Evolutionary conservation across 1,284 basidiomycete species (phyloP), one percentile per base, ranked within the genome.

Genomic region (Cryptococcus hybrid): DNA sequence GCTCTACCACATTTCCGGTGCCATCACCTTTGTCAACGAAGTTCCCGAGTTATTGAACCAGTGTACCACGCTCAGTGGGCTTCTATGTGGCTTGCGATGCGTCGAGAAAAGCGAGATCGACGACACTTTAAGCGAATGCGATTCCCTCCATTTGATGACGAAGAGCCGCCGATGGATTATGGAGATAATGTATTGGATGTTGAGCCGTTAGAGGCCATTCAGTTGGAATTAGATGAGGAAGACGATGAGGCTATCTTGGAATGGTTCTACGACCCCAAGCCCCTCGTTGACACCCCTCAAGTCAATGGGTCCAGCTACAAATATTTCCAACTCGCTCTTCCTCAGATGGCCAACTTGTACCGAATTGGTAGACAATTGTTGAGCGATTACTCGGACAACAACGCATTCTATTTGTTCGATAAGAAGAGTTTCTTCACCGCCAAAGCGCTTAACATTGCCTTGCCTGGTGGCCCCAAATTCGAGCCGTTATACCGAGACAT

Each of bases 121-220:
- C 84, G 96, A 54, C 96, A 99, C 77, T 99, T 99, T 82, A 99
- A 99, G 82, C 91, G 96, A 53, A 99, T 99, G 94, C 88, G 96
- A n/a, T 99, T 99, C 81, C 96, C 96, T 40, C 96, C 96, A 0
- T 99, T 99, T 71, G 96, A 99, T 70, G 96, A 99, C 72, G 96
- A 99, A 80, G 96, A 99, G 75, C 96, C 93, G 11, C 93, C 94
- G 9, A 84, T 96, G 75, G 94, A 98, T 76, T 98, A 98, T 71
- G 94, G 93, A 58, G 96, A 99, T 82, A 99, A 99, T 76, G 88
- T 99, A 15, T 80, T 99, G 67, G 96, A 99, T 69, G 94, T 98
- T 12, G 96, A 99, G 60, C 96, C 96, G 37, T 82, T 99, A 48
- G 96, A 99, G 77, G 91, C 94, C 39, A 99, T 99, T 67, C 96